A percentile compares a stretch with the other conserved stretches of the same genome.
Evolutionary conservation across 176 grass and related monocot genomes (phyloP).

Genomic region (Urochloa ruziziensis): DNA sequence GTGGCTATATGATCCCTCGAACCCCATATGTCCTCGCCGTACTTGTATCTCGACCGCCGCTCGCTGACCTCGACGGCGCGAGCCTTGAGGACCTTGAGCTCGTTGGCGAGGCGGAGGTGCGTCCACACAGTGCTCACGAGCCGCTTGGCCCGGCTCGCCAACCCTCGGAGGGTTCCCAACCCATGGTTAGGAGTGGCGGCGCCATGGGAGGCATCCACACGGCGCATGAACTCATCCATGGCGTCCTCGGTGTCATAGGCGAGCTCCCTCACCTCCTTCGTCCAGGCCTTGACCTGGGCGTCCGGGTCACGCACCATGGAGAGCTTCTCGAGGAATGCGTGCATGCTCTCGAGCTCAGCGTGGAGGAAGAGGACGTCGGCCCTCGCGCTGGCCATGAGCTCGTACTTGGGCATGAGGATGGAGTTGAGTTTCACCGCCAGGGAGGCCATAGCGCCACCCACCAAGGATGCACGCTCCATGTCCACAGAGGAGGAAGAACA

Average conservation of each 20-base stretch:
- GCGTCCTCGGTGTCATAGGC: conserved; percentile 21
- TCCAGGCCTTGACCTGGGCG: neutral
- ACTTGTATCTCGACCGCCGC: conserved; percentile 5
- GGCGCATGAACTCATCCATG: conserved; percentile 25
- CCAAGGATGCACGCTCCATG: neutral
- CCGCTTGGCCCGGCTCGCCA: neutral
- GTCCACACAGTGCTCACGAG: neutral
- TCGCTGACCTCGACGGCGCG: neutral
- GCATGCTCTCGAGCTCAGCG: conserved; percentile 27
- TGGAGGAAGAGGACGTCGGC: conserved; percentile 3
- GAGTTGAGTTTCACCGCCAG: conserved; percentile 14
- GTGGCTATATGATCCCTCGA: neutral
- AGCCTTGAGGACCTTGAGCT: conserved; percentile 18
- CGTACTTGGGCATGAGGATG: neutral
- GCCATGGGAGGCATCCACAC: neutral
- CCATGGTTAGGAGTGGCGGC: fast-evolving
- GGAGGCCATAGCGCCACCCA: neutral
- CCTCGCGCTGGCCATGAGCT: neutral
- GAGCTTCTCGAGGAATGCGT: conserved; percentile 22
- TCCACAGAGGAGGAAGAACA: neutral
- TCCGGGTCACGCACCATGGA: neutral
- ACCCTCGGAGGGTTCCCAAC: neutral
- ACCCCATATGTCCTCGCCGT: neutral
- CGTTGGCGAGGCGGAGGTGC: neutral
- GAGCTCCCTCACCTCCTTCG: conserved; percentile 19